A percentile compares a stretch with the other conserved stretches of the same genome.
These are phyloP conservation scores for Globisporangium parvum DNA, from an alignment of 352 stramenopile genomes.

Conservation along the genomic window DNA sequence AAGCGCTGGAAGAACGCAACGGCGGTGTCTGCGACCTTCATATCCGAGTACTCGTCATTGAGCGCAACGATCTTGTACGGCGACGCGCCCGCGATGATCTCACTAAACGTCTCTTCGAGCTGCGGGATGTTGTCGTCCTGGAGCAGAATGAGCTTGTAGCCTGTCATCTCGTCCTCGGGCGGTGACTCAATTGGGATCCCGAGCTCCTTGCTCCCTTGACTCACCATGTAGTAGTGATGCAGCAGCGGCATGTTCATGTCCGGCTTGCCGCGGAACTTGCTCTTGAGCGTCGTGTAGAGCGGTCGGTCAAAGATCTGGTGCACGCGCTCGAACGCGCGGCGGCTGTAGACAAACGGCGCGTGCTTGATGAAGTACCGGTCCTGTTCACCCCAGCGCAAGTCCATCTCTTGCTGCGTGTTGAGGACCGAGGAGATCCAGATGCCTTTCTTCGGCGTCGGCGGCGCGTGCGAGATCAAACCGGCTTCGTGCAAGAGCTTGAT, in stretches of 20 bases:
- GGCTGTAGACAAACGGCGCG: conserved; percentile 84
- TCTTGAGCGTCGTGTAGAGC: conserved; percentile 80
- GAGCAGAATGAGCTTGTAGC: conserved; percentile 84
- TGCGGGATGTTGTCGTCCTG: conserved; percentile 75
- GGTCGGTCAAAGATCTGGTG: conserved; percentile 85
- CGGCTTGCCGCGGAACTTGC: conserved; percentile 76
- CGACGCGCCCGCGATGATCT: conserved; percentile 58
- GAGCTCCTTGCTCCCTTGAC: conserved; percentile 69
- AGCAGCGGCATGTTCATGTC: conserved; percentile 88
- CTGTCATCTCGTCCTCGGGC: conserved; percentile 65
- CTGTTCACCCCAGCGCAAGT: conserved; percentile 70
- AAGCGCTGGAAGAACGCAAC: conserved; percentile 69
- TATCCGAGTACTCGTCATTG: conserved; percentile 86
- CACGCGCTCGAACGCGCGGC: conserved; percentile 75
- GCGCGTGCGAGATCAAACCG: conserved; percentile 69
- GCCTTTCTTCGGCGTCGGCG: conserved; percentile 70
- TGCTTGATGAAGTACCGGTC: conserved; percentile 87
- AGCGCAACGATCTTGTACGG: conserved; percentile 77
- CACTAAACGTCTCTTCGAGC: conserved; percentile 57
- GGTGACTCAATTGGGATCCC: conserved; percentile 73
- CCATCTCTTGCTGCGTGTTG: conserved; percentile 87
- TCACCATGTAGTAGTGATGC: conserved; percentile 87
- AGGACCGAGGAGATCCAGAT: conserved; percentile 87
- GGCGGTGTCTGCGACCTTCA: conserved; percentile 63
- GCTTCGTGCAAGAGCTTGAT: conserved; percentile 77